Percentiles rank a stretch among this genome's conserved stretches.
Conservation (phyloP, 148 eudicot genomes). For the Vaccinium macrocarpon region DNA sequence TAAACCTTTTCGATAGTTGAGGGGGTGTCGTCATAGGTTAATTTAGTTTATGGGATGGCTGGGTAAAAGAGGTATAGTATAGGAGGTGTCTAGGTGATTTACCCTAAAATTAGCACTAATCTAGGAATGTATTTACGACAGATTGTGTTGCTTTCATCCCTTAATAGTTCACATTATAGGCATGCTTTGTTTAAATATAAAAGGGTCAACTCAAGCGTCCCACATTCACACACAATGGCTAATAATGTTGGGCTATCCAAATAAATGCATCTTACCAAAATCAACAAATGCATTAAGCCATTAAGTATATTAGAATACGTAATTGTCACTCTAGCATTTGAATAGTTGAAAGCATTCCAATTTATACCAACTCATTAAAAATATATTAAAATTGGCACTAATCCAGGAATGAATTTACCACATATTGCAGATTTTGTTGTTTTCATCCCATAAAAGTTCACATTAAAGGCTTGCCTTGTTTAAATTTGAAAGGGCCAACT, state of each 20-base stretch:
- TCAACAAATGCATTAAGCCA: not conserved
- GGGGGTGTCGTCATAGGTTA: too few species aligned
- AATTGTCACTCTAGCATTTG: not conserved
- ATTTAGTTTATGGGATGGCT: too few species aligned
- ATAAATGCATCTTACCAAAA: not conserved
- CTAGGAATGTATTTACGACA: not conserved
- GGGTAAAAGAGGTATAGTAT: too few species aligned
- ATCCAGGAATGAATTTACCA: not conserved
- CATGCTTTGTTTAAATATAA: not conserved
- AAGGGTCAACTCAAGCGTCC: not conserved
- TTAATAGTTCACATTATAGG: not conserved
- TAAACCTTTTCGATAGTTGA: too few species aligned
- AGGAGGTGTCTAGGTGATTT: too few species aligned
- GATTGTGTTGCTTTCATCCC: not conserved
- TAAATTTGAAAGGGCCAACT: not conserved
- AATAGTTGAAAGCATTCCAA: not conserved
- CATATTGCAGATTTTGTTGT: not conserved
- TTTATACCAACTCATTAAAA: not conserved
- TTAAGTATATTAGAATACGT: too few species aligned
- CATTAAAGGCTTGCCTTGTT: not conserved
- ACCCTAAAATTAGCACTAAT: not conserved
- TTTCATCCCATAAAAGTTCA: not conserved
- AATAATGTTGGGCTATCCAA: not conserved
- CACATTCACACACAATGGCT: not conserved
- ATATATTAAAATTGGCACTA: not conserved